Evolutionary conservation across 306 rosid genomes (phyloP), one percentile per base, ranked within the genome.

Genomic region (Prinsepia uniflora): DNA sequence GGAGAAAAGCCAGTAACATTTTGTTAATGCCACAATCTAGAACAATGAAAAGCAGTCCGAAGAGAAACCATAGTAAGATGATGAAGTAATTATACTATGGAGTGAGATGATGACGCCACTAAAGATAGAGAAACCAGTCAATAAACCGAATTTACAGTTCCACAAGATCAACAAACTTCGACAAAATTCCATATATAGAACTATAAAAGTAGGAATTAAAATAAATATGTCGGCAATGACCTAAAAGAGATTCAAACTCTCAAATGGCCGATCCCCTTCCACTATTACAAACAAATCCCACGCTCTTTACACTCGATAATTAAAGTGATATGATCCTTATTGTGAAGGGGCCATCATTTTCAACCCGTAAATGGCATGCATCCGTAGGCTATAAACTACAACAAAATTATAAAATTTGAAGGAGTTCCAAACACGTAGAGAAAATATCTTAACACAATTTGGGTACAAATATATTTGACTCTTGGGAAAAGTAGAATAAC

Each of bases 71-170:
- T n/a, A n/a, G n/a, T n/a, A n/a, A n/a, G n/a, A n/a, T n/a, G n/a
- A n/a, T n/a, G n/a, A n/a, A n/a, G n/a, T n/a, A n/a, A n/a, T 24
- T 24, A 24, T 24, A 24, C 30, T 24, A 24, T 24, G 30, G 60
- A 50, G 60, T 34, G 72, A 39, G 11, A 36, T 67, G 36, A 66
- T 24, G 58, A 66, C 22, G 39, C 44, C 58, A n/a, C 45, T 7
- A 30, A 65, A 65, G 13, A 14, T 15, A 2, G 46, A 15, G 46
- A 67, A 49, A 15, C 72, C 57, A 8, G 30, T 47, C n/a, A 44
- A 19, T 19, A 3, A 44, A 48, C 10, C n/a, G 5, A 52, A 34
- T 34, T 30, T 48, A 48, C 45, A 49, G 59, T 67, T 63, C 39
- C 39, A 10, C 19, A 63, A 24, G 10, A 58, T 30, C n/a, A 11